phyloP scores from a whole-genome alignment of 768 basidiomycete genomes.

The Stropharia rugosoannulata region DNA sequence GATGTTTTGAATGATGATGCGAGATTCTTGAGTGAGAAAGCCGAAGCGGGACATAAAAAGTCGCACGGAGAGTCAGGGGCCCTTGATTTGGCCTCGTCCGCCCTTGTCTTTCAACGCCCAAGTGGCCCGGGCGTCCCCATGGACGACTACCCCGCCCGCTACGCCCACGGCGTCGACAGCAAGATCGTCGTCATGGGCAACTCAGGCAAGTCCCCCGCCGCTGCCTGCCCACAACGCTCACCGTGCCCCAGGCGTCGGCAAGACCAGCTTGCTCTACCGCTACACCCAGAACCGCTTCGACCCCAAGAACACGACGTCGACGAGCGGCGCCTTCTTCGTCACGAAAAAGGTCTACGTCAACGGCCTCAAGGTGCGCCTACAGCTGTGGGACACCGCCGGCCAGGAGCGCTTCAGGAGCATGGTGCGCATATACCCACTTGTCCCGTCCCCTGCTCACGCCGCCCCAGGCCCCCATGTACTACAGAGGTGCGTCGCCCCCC shows the following conservation, averaged over 20 bases:
- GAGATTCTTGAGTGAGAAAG: slow-evolving; percentile 4
- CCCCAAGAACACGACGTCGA: slow-evolving; percentile 85
- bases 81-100: slow-evolving; percentile 12
- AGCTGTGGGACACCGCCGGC: slow-evolving; percentile 92
- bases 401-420: slow-evolving; percentile 92
- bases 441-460: slow-evolving; percentile 14
- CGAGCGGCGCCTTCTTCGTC: slow-evolving; percentile 91
- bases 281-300: slow-evolving; percentile 92
- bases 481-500: slow-evolving; percentile 52
- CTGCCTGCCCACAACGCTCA: slow-evolving; percentile 1
- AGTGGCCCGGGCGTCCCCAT: slow-evolving; percentile 48
- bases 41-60: background rate
- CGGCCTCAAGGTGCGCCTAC: slow-evolving; percentile 81
- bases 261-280: slow-evolving; percentile 87
- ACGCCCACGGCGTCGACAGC: slow-evolving; percentile 86
- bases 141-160: slow-evolving; percentile 55
- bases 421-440: slow-evolving; percentile 44
- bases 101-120: slow-evolving; percentile 38
- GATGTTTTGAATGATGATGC: slow-evolving; percentile 11
- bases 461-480: slow-evolving; percentile 89
- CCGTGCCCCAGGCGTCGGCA: slow-evolving; percentile 70
- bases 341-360: slow-evolving; percentile 89
- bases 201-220: slow-evolving; percentile 33
- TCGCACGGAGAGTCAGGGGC: slow-evolving; percentile 21
- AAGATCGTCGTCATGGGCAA: slow-evolving; percentile 97